A percentile compares a stretch with the other conserved stretches of the same genome.
phyloP scores from a whole-genome alignment of 169 alveolate species.

The Plasmodium sp. region DNA sequence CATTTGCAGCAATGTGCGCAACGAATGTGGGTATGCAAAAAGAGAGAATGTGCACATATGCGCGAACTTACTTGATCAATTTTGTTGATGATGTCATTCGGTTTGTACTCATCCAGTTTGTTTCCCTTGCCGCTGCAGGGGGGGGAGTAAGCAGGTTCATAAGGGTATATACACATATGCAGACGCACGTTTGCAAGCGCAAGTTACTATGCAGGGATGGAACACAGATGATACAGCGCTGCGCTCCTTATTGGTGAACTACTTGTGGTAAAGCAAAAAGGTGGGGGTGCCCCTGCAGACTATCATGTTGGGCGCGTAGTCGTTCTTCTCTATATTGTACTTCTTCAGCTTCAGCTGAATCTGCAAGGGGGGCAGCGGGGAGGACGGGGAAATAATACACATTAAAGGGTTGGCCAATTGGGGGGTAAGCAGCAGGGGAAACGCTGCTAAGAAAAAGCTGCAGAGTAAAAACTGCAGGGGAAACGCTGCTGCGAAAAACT shows the following conservation, averaged over 20 bases:
- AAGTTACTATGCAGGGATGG: background rate
- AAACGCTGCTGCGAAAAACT: background rate
- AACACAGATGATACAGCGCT: background rate
- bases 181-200: background rate
- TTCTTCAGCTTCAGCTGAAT: constrained; percentile 55
- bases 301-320: constrained; percentile 70
- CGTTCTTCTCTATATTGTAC: constrained; percentile 68
- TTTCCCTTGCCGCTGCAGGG: constrained; percentile 51
- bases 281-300: constrained; percentile 68
- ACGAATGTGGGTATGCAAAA: background rate
- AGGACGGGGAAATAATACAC: background rate
- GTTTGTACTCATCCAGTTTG: constrained; percentile 61
- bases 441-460: background rate
- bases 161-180: background rate
- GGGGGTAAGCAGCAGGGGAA: background rate
- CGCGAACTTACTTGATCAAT: constrained; percentile 39
- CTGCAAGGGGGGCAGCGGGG: background rate
- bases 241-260: background rate
- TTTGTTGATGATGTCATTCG: constrained; percentile 61
- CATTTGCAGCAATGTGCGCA: background rate
- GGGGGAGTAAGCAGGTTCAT: background rate
- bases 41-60: background rate
- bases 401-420: background rate
- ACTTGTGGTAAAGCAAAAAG: constrained; percentile 59
- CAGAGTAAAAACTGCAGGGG: background rate